Base-by-base conservation (phyloP, 108 stramenopile species). In the Conticribra weissflogii region DNA sequence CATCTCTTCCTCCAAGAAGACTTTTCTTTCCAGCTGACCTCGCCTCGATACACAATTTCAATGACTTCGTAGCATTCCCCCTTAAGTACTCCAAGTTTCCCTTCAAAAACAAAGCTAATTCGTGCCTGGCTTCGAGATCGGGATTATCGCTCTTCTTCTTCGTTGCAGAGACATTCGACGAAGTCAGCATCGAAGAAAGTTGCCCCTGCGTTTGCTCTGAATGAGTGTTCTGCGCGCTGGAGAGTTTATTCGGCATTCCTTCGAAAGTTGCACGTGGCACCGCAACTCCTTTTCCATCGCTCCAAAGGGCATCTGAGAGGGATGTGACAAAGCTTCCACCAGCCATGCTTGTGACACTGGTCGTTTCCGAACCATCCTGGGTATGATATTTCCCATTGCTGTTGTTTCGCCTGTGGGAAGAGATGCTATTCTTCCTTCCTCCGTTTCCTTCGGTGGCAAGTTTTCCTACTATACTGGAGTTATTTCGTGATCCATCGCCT, bases 1-100 rank as follows among this genome's bases (percentile, higher is more conserved):
- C 36, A 12, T 41, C 12, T 41, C 36, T 5, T 41, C 36, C 36
- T 15, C 59, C 50, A 9, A 19, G 2, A 0, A 54, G 72, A 66
- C 51, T 67, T 16, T 66, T 73, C 47, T 36, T 74, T 0, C 66
- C 68, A 7, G 74, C 74, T 22, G 68, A 62, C 22, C 80, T 58
- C n/a, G 92, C 89, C 74, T 94, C 89, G 9, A 70, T 59, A 60
- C 84, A 88, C 8, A 94, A 74, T 64, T 90, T 84, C n/a, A 94
- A 68, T 1, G 89, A 91, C 48, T 91, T 90, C 51, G 87, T 86
- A 7, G 86, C 66, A 69, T 94, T 94, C 24, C 88, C 87, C 45
- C 86, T 86, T 68, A 94, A 63, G 60, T 85, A 86, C 62, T 94
- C 92, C 63, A 89, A 51, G 48, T 90, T 87, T 18, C 88, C 93